A percentile compares a stretch with the other conserved stretches of the same genome.
Evolutionary conservation across 202 grass and related monocot species (phyloP).

Genomic region (Digitaria exilis): DNA sequence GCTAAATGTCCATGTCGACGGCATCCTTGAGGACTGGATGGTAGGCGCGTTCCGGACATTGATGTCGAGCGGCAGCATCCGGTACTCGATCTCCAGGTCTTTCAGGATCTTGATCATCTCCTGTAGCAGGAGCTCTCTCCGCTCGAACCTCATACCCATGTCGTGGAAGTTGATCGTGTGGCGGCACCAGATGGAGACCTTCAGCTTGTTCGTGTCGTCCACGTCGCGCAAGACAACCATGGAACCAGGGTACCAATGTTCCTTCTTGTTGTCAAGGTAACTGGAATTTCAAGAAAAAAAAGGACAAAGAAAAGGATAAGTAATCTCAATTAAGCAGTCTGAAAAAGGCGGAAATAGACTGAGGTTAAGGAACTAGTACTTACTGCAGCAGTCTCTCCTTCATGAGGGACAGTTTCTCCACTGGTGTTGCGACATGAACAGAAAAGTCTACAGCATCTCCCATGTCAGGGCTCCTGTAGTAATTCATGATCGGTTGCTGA

Average conservation of each 20-base stretch:
- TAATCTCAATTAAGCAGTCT: not conserved
- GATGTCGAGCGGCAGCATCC: slow-evolving; percentile 76
- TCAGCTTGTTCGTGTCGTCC: slow-evolving; percentile 77
- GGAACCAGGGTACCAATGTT: slow-evolving; percentile 79
- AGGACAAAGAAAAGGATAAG: not conserved
- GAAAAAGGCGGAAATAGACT: not conserved
- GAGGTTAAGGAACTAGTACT: slow-evolving; percentile 31
- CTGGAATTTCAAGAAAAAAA: slow-evolving; percentile 29
- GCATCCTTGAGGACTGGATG: slow-evolving; percentile 56
- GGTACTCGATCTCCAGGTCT: slow-evolving; percentile 84
- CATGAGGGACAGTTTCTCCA: slow-evolving; percentile 82
- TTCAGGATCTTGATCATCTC: slow-evolving; percentile 83
- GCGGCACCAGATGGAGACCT: slow-evolving; percentile 75
- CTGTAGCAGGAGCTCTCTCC: slow-evolving; percentile 66
- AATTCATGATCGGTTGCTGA: slow-evolving; percentile 69
- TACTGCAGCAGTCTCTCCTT: slow-evolving; percentile 87
- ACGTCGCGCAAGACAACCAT: slow-evolving; percentile 72
- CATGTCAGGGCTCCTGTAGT: slow-evolving; percentile 95
- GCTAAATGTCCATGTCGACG: slow-evolving; percentile 61
- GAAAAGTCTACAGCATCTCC: slow-evolving; percentile 80
- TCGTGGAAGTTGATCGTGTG: slow-evolving; percentile 91
- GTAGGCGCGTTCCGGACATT: slow-evolving; percentile 72
- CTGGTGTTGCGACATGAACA: slow-evolving; percentile 73
- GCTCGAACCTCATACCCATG: slow-evolving; percentile 69
- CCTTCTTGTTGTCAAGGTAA: slow-evolving; percentile 83